Conservation (phyloP, 139 green algal species). For the Picochlorum sp. region DNA sequence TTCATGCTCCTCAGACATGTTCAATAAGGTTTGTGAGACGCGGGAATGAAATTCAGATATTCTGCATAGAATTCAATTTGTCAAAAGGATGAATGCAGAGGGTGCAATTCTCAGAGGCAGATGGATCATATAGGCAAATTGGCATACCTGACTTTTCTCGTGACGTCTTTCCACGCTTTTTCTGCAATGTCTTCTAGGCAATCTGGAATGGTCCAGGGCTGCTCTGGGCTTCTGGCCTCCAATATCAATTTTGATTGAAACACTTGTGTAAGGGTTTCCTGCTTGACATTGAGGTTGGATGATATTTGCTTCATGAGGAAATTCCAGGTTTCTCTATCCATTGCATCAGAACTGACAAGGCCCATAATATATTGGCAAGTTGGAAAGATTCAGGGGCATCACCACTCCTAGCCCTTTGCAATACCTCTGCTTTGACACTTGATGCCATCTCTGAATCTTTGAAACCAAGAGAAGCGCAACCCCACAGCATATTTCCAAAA, state of each 20-base stretch:
- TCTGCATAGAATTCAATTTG: neutral
- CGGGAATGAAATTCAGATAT: conserved; percentile 33
- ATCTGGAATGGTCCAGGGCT: neutral
- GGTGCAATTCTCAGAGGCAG: neutral
- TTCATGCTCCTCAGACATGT: conserved; percentile 27
- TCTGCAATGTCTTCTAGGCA: neutral
- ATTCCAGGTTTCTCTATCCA: conserved; percentile 16
- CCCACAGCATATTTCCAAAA: conserved; percentile 42
- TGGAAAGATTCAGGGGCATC: conserved; percentile 42
- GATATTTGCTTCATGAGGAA: neutral
- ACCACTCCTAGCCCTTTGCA: neutral
- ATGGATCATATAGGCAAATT: neutral
- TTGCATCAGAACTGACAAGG: conserved; percentile 30
- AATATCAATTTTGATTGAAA: conserved; percentile 11
- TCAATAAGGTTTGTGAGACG: conserved; percentile 27
- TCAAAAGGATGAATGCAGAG: too few species aligned
- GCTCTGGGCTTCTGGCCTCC: neutral
- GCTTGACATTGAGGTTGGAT: neutral
- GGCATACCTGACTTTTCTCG: neutral
- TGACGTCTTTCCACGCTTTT: neutral
- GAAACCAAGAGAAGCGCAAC: conserved; percentile 24
- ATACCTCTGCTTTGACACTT: conserved; percentile 14
- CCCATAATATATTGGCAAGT: conserved; percentile 50
- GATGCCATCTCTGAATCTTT: conserved; percentile 9
- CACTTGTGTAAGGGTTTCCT: conserved; percentile 4